Base-by-base conservation (phyloP, 805 yeast genomes). In the Kazachstania taianensis region DNA sequence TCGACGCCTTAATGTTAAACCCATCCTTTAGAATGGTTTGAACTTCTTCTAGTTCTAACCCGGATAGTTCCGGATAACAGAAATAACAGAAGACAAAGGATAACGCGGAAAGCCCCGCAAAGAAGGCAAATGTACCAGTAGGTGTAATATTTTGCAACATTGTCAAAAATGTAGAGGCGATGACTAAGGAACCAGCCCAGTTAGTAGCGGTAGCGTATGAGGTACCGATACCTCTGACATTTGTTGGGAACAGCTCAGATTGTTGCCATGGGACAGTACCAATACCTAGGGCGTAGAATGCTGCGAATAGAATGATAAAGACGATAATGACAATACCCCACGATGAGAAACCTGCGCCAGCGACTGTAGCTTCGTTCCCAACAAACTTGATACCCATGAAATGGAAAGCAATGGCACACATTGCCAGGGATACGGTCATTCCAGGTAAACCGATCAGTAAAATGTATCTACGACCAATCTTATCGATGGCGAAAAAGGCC, bases 181-280 rank as follows among this genome's bases (percentile, higher is more conserved):
- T 84, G 28, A 83, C 80, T 49, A 89, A 66, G 17, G 95, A 85
- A 35, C 97, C 97, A 5, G 85, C 75, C 98, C 98, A 89, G 65
- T 89, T 89, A 30, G 87, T 78, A 12, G 92, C 89, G 9, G 96
- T 84, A 2, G 96, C 86, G 51, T 75, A 79, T 40, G 94, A 83
- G 7, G 86, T 78, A 41, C 97, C 97, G 32, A 85, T 70, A 40
- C 95, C 94, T 57, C 98, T 76, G 23, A 89, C 96, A 42, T 77
- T 73, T 68, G 87, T 94, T 24, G 96, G 92, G 65, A 92, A 86
- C 53, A 89, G 66, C 62, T 89, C 98, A 39, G 89, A 81, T 55
- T 92, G 96, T 56, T 89, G 95, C 98, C 98, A 89, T 38, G 97
- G 96, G 37, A 85, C 92, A 59, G 89, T 87, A 63, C 98, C 98